Evolutionary conservation across 2,329 filamentous ascomycete species (phyloP).

Genomic region (Cladophialophora bantiana): DNA sequence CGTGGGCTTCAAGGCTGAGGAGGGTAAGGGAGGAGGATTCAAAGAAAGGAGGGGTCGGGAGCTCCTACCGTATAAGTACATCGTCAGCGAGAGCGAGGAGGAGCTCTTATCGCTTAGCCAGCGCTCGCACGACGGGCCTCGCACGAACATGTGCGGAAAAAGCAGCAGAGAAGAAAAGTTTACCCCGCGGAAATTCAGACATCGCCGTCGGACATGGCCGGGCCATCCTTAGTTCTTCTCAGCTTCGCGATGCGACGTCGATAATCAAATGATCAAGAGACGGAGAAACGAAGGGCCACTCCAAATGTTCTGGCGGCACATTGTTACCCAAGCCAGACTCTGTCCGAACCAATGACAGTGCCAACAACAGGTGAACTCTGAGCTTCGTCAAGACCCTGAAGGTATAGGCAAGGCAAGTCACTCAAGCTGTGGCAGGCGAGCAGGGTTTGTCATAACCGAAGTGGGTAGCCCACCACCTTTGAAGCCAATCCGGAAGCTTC

Average conservation of each 20-base stretch:
- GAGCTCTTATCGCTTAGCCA: slow-evolving; percentile 8
- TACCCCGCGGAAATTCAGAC: slow-evolving; percentile 1
- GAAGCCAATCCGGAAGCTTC: slow-evolving; percentile 2
- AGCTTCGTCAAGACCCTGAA: background rate
- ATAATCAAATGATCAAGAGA: slow-evolving; percentile 4
- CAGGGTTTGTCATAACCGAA: background rate
- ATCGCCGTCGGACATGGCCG: background rate
- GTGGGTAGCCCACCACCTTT: background rate
- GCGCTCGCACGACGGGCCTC: background rate
- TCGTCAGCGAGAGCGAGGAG: slow-evolving; percentile 17
- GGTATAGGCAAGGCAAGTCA: background rate
- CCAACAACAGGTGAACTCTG: background rate
- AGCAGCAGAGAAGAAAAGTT: background rate
- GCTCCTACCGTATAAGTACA: slow-evolving; percentile 23
- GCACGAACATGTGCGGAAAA: background rate
- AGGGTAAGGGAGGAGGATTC: background rate
- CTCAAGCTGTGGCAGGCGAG: background rate
- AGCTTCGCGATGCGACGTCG: background rate
- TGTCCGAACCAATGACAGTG: background rate
- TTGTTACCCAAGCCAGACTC: background rate
- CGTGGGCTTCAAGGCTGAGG: slow-evolving; percentile 11
- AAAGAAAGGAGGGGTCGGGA: slow-evolving; percentile 4
- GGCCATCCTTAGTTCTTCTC: background rate
- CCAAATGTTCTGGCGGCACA: background rate
- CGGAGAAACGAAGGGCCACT: background rate